Evolutionary conservation across 306 rosid species (phyloP).

Genomic region (Acmispon strigosus): DNA sequence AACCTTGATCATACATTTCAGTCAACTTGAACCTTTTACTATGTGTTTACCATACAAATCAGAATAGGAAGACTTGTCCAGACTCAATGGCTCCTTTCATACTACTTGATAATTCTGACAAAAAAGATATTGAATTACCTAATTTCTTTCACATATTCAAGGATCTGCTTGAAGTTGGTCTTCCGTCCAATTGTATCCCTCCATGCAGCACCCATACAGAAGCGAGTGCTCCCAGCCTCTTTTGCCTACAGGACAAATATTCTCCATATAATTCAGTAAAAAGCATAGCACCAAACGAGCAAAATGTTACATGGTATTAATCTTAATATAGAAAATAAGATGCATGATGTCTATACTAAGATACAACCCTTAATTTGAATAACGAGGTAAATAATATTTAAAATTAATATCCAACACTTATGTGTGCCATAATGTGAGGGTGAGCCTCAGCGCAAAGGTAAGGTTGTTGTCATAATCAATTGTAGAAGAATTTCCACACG

Average conservation of each 20-base stretch:
- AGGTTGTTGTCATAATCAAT: no score
- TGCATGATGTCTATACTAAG: not conserved
- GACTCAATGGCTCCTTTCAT: no score
- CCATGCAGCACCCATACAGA: conserved; percentile 99
- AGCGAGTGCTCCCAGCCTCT: conserved; percentile 97
- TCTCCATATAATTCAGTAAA: conserved; percentile 9
- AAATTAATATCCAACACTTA: not conserved
- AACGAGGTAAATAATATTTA: not conserved
- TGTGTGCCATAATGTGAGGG: no score
- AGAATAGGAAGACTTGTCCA: not conserved
- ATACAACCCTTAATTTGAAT: not conserved
- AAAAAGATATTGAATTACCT: conserved; percentile 40
- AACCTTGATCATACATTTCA: not conserved
- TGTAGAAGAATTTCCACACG: no score
- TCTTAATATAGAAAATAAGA: no score
- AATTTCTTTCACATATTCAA: conserved; percentile 80
- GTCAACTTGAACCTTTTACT: conserved; percentile 11
- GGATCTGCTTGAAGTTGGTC: conserved; percentile 85
- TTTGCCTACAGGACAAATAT: conserved; percentile 58
- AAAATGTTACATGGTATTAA: not conserved
- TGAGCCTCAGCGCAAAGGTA: no score
- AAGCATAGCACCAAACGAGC: not conserved
- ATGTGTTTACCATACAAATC: not conserved
- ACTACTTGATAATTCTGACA: not conserved
- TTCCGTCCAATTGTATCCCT: conserved; percentile 92